Conservation (phyloP, 257 asterid species). For the Penstemon barbatus region DNA sequence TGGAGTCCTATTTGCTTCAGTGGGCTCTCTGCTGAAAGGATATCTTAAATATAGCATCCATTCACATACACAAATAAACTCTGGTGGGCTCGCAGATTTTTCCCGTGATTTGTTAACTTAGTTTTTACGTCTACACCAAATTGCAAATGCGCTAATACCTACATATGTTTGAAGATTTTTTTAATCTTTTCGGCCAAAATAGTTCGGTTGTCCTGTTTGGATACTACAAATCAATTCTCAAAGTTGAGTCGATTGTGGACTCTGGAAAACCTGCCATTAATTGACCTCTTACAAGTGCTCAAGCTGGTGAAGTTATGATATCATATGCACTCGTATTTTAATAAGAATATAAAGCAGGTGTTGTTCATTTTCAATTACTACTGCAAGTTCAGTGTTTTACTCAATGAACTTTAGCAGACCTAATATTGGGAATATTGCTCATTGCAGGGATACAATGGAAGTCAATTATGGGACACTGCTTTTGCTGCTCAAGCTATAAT, state of each 20-base stretch:
- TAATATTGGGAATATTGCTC: constrained; percentile 13
- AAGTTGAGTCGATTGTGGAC: not conserved
- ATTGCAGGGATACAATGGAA: constrained; percentile 92
- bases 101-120: constrained; percentile 8
- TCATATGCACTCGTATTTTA: constrained; percentile 13
- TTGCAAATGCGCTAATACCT: constrained; percentile 6
- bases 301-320: constrained; percentile 5
- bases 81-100: constrained; percentile 3
- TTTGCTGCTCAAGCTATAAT: constrained; percentile 91
- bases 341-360: constrained; percentile 11
- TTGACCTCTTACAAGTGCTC: constrained; percentile 18
- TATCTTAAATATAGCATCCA: not conserved
- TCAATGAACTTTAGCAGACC: constrained; percentile 2
- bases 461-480: constrained; percentile 92
- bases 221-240: not conserved
- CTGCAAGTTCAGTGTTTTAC: not conserved
- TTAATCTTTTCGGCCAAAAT: not conserved
- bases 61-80: constrained; percentile 1
- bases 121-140: constrained; percentile 1
- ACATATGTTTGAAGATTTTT: not conserved
- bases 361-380: constrained; percentile 4
- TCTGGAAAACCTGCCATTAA: not conserved
- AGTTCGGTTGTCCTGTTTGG: not conserved
- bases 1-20: constrained; percentile 7
- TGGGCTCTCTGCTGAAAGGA: constrained; percentile 15